These are phyloP conservation scores for Blastocystis sp. DNA, from an alignment of 352 stramenopile genomes.

Conservation along the genomic window DNA sequence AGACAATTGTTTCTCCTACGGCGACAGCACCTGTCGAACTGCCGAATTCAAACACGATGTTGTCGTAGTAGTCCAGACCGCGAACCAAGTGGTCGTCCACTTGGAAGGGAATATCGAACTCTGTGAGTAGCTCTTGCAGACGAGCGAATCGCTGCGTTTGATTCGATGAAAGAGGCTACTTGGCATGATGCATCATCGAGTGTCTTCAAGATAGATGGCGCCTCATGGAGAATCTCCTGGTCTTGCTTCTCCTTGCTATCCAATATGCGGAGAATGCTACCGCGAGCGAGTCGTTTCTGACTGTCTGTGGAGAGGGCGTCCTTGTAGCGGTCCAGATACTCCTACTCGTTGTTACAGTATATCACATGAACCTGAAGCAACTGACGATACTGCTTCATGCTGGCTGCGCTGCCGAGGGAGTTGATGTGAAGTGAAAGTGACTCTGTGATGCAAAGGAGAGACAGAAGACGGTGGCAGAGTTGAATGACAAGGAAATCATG, in stretches of 20 bases:
- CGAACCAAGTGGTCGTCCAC: constrained; percentile 19
- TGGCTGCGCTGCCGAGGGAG: constrained; percentile 15
- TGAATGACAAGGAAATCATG: constrained; percentile 10
- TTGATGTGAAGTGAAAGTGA: constrained; percentile 7
- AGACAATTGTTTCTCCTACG: neutral
- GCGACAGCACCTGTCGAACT: neutral
- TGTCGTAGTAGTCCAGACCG: constrained; percentile 52
- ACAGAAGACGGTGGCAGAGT: constrained; percentile 11
- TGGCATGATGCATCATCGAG: neutral
- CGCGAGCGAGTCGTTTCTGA: constrained; percentile 12
- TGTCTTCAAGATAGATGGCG: constrained; percentile 10
- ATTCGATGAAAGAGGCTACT: neutral
- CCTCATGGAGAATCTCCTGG: neutral
- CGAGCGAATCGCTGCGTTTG: neutral
- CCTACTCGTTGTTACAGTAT: neutral
- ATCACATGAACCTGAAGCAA: neutral
- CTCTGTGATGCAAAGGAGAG: neutral
- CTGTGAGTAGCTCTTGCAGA: neutral
- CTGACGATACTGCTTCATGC: constrained; percentile 13
- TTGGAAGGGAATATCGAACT: neutral
- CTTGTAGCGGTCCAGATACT: constrained; percentile 8
- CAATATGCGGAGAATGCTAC: constrained; percentile 43
- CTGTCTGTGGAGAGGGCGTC: constrained; percentile 46
- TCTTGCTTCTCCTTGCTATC: constrained; percentile 36
- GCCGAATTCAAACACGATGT: constrained; percentile 43